Evolutionary conservation across 2,329 filamentous ascomycete genomes (phyloP), one percentile per base, ranked within the genome.

Genomic region (Talaromyces sp.): DNA sequence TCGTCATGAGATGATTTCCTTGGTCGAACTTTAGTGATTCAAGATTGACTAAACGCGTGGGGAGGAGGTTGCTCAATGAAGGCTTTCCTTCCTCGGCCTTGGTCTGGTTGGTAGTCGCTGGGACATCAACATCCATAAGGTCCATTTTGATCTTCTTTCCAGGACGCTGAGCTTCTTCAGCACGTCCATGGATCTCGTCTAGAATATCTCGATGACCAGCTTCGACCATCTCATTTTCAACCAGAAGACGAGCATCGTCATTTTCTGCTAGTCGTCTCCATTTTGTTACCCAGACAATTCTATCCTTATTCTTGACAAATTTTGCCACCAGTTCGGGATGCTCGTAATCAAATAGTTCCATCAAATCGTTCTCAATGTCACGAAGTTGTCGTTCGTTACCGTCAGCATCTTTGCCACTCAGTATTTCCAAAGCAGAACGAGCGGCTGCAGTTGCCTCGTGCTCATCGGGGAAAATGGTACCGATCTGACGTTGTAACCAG

Each of bases 1-100:
- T 99, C n/a, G 95, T 98, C 94, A 98, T 99, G 50, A 99, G 85
- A 81, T 99, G 95, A 73, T 98, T 99, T 62, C 95, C 95, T 79
- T 98, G 94, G 71, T 98, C 95, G 75, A 99, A 99, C 45, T 97
- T 86, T 39, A 99, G 86, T 72, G 98, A 98, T 65, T 99, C 94
- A 60, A 99, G 83, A 75, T 98, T 98, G 76, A 99, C 92, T 52
- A 92, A 81, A 74, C 91, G 92, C 70, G 89, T 89, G 2, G 96
- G 95, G 72, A 95, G 91, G 43, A 99, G 83, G 14, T 92, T 93
- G 63, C 93, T 92, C 37, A 93, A 85, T 33, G 81, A 78, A 24
- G 81, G 76, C 56, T 85, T 84, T 67, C 90, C 86, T 52, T 80
- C 75, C 49, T 66, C 60, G 3, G 16, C 27, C 80, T 81, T 60